Conservation (phyloP, 345 rosid genomes). For the Noccaea caerulescens region DNA sequence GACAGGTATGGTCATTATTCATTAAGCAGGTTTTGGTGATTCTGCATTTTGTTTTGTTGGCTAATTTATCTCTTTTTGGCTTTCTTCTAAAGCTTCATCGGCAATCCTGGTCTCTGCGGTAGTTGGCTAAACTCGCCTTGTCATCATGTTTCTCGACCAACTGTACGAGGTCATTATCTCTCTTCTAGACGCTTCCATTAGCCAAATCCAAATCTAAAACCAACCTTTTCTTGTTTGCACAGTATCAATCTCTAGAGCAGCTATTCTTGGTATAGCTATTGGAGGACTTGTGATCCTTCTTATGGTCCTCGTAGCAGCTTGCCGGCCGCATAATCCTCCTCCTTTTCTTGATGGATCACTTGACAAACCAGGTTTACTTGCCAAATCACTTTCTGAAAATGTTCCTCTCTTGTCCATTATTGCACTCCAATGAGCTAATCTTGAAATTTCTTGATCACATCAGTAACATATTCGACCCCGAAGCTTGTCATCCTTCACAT, state of each 20-base stretch:
- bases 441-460: conserved; percentile 14
- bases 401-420: neutral
- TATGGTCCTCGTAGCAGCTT: conserved; percentile 79
- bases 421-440: conserved; percentile 24
- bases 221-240: conserved; percentile 26
- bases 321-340: conserved; percentile 67
- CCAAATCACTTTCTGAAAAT: neutral
- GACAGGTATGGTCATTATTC: conserved; percentile 57
- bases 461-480: conserved; percentile 75
- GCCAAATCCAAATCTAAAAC: neutral
- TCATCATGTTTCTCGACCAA: conserved; percentile 55
- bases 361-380: conserved; percentile 78
- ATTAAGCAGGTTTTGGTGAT: neutral
- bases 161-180: conserved; percentile 67
- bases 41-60: conserved; percentile 8
- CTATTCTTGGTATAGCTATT: conserved; percentile 88
- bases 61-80: conserved; percentile 1
- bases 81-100: conserved; percentile 63
- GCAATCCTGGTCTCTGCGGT: conserved; percentile 84
- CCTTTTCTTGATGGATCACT: conserved; percentile 73
- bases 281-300: conserved; percentile 89
- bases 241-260: conserved; percentile 87
- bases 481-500: conserved; percentile 89
- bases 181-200: neutral
- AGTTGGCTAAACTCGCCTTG: conserved; percentile 75